Evolutionary conservation across 805 yeast species (phyloP).

Genomic region (Scheffersomyces ergatensis): DNA sequence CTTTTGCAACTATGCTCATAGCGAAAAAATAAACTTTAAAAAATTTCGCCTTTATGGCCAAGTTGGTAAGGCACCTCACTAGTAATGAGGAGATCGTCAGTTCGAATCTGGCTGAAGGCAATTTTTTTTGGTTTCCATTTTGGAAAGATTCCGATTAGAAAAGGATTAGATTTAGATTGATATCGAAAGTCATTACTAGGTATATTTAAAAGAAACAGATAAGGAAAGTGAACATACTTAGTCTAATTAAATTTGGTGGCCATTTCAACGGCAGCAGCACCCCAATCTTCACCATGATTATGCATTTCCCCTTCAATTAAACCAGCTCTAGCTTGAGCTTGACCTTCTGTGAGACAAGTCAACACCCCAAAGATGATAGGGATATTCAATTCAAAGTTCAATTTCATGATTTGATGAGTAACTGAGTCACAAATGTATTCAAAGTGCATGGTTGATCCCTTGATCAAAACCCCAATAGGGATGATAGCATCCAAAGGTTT

Average conservation of each 20-base stretch:
- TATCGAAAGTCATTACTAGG: no score
- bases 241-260: slow-evolving; percentile 29
- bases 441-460: slow-evolving; percentile 97
- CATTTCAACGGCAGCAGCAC: slow-evolving; percentile 98
- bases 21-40: no score
- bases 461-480: slow-evolving; percentile 91
- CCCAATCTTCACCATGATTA: slow-evolving; percentile 99
- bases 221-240: no score
- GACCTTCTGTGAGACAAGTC: slow-evolving; percentile 91
- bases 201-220: no score
- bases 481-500: slow-evolving; percentile 77
- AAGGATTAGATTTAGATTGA: no score
- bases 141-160: no score
- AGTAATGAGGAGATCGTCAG: no score
- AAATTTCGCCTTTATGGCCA: no score
- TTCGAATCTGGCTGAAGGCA: no score
- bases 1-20: no score
- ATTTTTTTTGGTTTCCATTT: no score
- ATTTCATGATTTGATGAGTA: slow-evolving; percentile 77
- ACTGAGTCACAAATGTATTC: slow-evolving; percentile 94
- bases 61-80: no score
- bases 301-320: slow-evolving; percentile 71
- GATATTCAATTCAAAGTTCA: slow-evolving; percentile 63
- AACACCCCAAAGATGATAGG: slow-evolving; percentile 94
- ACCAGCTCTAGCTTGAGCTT: slow-evolving; percentile 92